Base-by-base conservation (phyloP, 352 stramenopile species). In the Pelagophyceae sp. region DNA sequence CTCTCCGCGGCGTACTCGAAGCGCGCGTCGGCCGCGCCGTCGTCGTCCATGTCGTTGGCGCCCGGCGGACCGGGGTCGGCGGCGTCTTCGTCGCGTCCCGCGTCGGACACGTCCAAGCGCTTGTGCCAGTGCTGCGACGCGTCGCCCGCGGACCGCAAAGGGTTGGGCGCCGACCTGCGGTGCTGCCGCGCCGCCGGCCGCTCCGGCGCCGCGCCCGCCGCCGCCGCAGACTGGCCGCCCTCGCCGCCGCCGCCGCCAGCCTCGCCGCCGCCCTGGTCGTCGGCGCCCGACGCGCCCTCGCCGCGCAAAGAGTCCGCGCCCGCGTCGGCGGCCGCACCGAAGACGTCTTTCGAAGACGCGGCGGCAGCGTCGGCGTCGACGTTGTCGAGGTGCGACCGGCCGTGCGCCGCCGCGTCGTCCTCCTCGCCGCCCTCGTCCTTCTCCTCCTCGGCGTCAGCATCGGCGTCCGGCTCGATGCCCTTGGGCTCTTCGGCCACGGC, bases 111-210 rank as follows among this genome's bases (percentile, higher is more conserved):
- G 69, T 96, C 94, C 11, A 99, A 88, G 69, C 95, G 94, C 70
- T 93, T 89, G 78, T 97, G 95, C 96, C 96, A 99, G 78, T 98
- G 95, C 78, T 98, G 93, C 79, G 95, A 88, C 0, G 95, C 93
- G 78, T 97, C 94, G 65, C 96, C 94, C 40, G 94, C 91, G 80
- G 96, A 93, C 23, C 92, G 90, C 72, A 97, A 97, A 76, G 95
- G 95, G 81, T 99, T 99, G 17, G 94, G 92, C 78, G 81, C 70
- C 45, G 82, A 76, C 75, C 80, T 33, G 23, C 40, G n/a, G 15
- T 51, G 50, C 35, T 37, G 37, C 37, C 37, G 88, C 71, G 95
- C 94, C 69, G 94, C 90, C 78, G 97, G 94, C 96, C 96, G 99
- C 94, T 79, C 95, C 88, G 0, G 94, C 93, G 78, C 97, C 94